phyloP scores from a whole-genome alignment of 2,329 filamentous ascomycete species.

The Trichoderma citrinoviride region DNA sequence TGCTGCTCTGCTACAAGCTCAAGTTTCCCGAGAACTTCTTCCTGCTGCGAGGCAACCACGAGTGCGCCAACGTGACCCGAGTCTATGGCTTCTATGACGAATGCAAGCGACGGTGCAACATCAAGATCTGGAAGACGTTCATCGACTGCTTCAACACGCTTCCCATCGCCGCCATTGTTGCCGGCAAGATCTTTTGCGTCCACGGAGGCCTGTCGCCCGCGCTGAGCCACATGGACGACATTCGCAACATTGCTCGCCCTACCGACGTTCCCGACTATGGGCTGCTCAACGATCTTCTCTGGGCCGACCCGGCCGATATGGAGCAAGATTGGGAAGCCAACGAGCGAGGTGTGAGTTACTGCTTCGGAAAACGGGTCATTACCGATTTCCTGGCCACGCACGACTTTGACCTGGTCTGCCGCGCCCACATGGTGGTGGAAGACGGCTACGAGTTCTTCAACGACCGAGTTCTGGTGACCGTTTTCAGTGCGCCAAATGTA shows the following conservation, averaged over 20 bases:
- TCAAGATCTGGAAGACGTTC: slow-evolving; percentile 98
- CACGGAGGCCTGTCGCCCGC: slow-evolving; percentile 92
- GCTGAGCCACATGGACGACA: slow-evolving; percentile 96
- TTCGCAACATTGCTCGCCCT: slow-evolving; percentile 89
- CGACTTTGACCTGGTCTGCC: slow-evolving; percentile 95
- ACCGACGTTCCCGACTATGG: slow-evolving; percentile 98
- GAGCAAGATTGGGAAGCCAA: slow-evolving; percentile 98
- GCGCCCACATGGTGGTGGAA: slow-evolving; percentile 98
- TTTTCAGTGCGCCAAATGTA: slow-evolving; percentile 96
- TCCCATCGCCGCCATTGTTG: slow-evolving; percentile 93
- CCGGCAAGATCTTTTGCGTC: slow-evolving; percentile 96
- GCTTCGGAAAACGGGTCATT: slow-evolving; percentile 97
- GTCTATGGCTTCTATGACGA: slow-evolving; percentile 99
- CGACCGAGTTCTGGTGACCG: slow-evolving; percentile 89
- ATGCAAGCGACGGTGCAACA: slow-evolving; percentile 92
- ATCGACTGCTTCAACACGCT: slow-evolving; percentile 95
- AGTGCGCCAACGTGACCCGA: slow-evolving; percentile 92
- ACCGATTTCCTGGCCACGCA: slow-evolving; percentile 92
- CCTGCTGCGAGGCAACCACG: slow-evolving; percentile 88
- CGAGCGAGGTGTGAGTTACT: slow-evolving; percentile 94
- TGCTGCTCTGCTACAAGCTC: slow-evolving; percentile 93
- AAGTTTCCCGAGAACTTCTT: slow-evolving; percentile 99
- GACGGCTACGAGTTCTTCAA: slow-evolving; percentile 99
- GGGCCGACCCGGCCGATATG: slow-evolving; percentile 98
- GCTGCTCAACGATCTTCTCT: slow-evolving; percentile 88